A percentile compares a stretch with the other conserved stretches of the same genome.
Conservation (phyloP, 1,284 basidiomycete species). For the Ceratobasidium sp. region DNA sequence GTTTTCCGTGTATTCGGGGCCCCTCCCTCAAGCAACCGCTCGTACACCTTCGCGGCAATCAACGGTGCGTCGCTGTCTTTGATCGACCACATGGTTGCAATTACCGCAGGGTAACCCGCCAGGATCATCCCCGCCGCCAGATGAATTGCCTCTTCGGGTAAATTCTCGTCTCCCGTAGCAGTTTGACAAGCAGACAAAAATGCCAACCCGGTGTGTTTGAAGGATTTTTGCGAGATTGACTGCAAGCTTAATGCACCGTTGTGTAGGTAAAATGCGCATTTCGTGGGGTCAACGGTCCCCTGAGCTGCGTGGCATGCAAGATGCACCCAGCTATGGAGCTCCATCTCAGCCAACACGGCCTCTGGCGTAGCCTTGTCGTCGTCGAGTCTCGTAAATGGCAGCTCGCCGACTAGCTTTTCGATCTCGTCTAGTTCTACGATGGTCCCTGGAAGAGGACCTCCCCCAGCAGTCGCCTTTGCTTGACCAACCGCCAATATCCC, state of each 20-base stretch:
- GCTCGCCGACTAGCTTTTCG: not conserved
- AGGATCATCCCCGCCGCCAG: not conserved
- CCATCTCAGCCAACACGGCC: not conserved
- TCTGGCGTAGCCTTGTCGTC: not conserved
- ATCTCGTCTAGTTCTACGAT: not conserved
- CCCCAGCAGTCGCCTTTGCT: not conserved
- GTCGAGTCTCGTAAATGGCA: not conserved
- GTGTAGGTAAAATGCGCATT: slow-evolving; percentile 21
- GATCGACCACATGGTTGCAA: no score
- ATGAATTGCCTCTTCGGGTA: no score
- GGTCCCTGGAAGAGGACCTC: not conserved
- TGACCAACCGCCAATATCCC: not conserved
- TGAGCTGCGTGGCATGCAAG: slow-evolving; percentile 29
- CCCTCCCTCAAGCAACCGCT: no score
- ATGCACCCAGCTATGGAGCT: slow-evolving; percentile 4
- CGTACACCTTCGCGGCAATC: no score
- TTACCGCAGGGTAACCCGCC: no score
- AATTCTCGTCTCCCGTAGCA: no score
- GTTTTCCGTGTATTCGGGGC: no score
- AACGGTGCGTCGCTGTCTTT: no score
- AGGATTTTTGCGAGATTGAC: no score
- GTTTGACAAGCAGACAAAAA: no score
- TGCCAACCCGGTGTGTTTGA: no score
- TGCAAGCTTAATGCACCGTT: not conserved
- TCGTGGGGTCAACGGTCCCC: not conserved